A percentile compares a stretch with the other conserved stretches of the same genome.
These are phyloP conservation scores for Komagataella mondaviorum DNA, from an alignment of 805 yeast species.

Conservation along the genomic window DNA sequence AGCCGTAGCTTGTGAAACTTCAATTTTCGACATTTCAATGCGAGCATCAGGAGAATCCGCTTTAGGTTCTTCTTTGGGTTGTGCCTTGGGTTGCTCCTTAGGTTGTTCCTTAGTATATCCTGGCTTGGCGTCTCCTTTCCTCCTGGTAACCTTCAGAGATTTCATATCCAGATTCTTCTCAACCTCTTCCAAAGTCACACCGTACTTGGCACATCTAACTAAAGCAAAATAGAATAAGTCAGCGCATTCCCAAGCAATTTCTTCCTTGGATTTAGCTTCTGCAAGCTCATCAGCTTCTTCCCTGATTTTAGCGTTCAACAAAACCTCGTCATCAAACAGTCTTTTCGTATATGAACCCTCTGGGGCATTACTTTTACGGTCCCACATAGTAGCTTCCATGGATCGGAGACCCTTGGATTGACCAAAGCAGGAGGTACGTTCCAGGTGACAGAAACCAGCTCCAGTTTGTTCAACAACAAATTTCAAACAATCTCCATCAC, in stretches of 20 bases:
- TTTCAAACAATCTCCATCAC: constrained; percentile 86
- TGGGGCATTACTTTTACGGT: constrained; percentile 61
- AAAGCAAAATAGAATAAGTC: constrained; percentile 56
- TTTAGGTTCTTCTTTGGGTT: constrained; percentile 9
- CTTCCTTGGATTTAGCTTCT: constrained; percentile 55
- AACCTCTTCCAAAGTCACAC: constrained; percentile 68
- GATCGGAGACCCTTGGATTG: constrained; percentile 49
- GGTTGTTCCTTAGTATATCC: constrained; percentile 34
- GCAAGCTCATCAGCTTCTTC: constrained; percentile 96
- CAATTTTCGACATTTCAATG: constrained; percentile 38
- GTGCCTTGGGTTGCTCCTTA: constrained; percentile 6
- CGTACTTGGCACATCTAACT: constrained; percentile 47
- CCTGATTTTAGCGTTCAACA: constrained; percentile 75
- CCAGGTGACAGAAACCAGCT: constrained; percentile 86
- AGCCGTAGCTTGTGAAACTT: constrained; percentile 24
- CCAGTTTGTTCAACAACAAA: constrained; percentile 80
- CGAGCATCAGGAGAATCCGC: constrained; percentile 18
- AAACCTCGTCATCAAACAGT: constrained; percentile 61
- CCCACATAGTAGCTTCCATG: constrained; percentile 52
- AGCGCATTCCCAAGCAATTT: constrained; percentile 95
- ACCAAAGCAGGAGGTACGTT: constrained; percentile 74
- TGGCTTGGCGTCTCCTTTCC: constrained; percentile 93
- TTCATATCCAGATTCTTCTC: constrained; percentile 78
- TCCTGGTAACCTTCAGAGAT: constrained; percentile 75
- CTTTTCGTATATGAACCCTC: constrained; percentile 92